Evolutionary conservation across 805 yeast species (phyloP), one percentile per base, ranked within the genome.

Genomic region (Ogataea methanolica): DNA sequence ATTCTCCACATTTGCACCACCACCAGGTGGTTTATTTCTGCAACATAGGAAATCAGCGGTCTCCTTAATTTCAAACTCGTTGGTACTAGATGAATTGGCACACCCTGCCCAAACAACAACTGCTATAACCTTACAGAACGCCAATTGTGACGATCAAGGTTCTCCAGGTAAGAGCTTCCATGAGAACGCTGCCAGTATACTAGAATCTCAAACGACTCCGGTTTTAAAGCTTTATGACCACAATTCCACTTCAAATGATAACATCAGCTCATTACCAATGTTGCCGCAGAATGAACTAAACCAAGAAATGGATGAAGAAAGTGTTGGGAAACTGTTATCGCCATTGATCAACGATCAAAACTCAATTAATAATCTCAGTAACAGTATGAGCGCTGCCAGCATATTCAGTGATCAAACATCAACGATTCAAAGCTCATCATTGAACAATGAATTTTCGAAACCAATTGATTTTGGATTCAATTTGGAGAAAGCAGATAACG

Each of bases 71-170:
- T 54, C 56, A 16, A 52, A 54, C 41, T 53, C 61, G 8, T 36
- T 59, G 9, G 33, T 57, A 6, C 43, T 57, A 19, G 47, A 44
- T 37, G 59, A 54, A n/a, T 41, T 49, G 29, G 36, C 59, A 17
- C 44, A 48, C n/a, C 49, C 61, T 7, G 53, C 67, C 19, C 66
- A 57, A 33, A 59, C 69, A 2, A 67, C 72, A 0, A 68, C 71
- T 0, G 69, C 62, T 23, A 52, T 67, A 3, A 61, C 68, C 2
- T 44, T 55, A 17, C 55, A 53, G 31, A 59, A 51, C 29, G 55
- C 56, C 8, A 44, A 57, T 16, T 49, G 53, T 17, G 56, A 55
- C 15, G 54, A 51, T 6, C 54, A 49, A 7, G 54, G 12, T 15
- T 35, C 44, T 8, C 23, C 38, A 15, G 16, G 26, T n/a, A 31